Base-by-base conservation (phyloP, 345 rosid genomes). In the Lepidium aucheri region DNA sequence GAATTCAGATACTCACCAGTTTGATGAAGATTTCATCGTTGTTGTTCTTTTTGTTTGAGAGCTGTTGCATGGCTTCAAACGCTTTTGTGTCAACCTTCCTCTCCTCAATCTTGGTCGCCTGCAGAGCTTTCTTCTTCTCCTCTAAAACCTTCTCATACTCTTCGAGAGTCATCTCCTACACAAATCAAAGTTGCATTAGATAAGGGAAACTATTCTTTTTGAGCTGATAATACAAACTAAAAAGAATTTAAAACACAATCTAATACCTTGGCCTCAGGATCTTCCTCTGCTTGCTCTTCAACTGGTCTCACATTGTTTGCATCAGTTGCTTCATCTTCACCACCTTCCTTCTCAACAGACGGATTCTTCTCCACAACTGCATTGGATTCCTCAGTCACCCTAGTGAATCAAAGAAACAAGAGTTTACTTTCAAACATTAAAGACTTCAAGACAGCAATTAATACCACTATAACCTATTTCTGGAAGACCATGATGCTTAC, bases 81-180 rank as follows among this genome's bases (percentile, higher is more conserved):
- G 56, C 95, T 75, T 81, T 83, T 1, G 74, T 33, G 68, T 85
- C 88, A 38, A 85, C 90, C 74, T 85, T 85, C 65, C 90, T 82
- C 66, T 79, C 91, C 77, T 85, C 85, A 12, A 82, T 59, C 77
- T 81, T 88, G 47, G 72, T 74, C 1, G 79, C 74, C 65, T 59
- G 86, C 46, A 83, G 68, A 53, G 79, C 83, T 77, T 85, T 88
- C 80, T 77, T 80, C 68, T 85, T 86, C 80, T 85, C 91, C 63
- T 79, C 90, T 60, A 79, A 81, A 52, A 79, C 77, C 76, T 86
- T 94, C 74, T 90, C 80, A 69, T 94, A 94, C 82, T 94, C 96
- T 61, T 84, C 95, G 51, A 94, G 68, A 42, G 97, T 86, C 92
- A 94, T 86, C 77, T 80, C 85, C 99, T 94, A 77, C 14, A 47